Conservation (phyloP, 78 protist genomes). For the Dictyostelium discoideum region DNA sequence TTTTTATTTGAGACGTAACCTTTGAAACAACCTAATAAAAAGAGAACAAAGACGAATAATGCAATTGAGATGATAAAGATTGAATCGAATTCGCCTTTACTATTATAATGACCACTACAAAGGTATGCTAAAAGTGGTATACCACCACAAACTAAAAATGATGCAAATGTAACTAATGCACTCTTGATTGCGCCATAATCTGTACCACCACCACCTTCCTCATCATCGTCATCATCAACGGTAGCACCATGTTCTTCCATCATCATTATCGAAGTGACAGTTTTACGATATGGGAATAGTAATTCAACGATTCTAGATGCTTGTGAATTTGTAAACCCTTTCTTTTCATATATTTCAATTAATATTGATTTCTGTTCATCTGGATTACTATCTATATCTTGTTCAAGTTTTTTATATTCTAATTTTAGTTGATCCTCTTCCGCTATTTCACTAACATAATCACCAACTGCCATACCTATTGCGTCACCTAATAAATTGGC, state of each 20-base stretch:
- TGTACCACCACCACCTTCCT: conserved; percentile 8
- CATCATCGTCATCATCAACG: conserved; percentile 20
- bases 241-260: conserved; percentile 65
- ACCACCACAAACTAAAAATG: conserved; percentile 69
- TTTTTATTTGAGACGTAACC: conserved; percentile 59
- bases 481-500: conserved; percentile 92
- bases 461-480: conserved; percentile 93
- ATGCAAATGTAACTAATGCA: conserved; percentile 57
- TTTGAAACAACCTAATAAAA: conserved; percentile 78
- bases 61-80: conserved; percentile 60
- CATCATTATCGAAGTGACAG: conserved; percentile 58
- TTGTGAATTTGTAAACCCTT: conserved; percentile 82
- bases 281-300: conserved; percentile 54
- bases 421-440: conserved; percentile 67
- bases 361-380: conserved; percentile 80
- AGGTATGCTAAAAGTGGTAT: conserved; percentile 27
- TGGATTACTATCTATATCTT: conserved; percentile 79
- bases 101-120: neutral
- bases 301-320: conserved; percentile 75
- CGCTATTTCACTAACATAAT: conserved; percentile 82
- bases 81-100: conserved; percentile 12
- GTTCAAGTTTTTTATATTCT: conserved; percentile 79
- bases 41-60: conserved; percentile 39
- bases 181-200: conserved; percentile 44
- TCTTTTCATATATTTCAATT: conserved; percentile 81